Conservation (phyloP, 495 filamentous ascomycete species). For the Cercophora newfieldiana region DNA sequence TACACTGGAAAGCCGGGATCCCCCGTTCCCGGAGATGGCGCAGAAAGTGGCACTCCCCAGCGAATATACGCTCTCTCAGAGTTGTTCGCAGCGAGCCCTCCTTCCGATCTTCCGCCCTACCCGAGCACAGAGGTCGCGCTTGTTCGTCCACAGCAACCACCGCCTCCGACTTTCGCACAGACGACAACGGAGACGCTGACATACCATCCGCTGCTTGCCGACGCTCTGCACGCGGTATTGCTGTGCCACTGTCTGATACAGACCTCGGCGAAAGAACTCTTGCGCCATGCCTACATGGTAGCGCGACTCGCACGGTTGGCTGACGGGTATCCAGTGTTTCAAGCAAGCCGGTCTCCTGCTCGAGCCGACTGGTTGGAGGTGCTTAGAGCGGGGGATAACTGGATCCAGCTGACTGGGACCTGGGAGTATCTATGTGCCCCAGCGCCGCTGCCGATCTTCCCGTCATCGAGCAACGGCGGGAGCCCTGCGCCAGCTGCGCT, state of each 20-base stretch:
- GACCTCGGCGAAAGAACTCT: slow-evolving; percentile 70
- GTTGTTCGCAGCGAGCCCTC: slow-evolving; percentile 58
- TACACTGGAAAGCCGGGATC: slow-evolving; percentile 11
- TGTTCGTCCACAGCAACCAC: slow-evolving; percentile 24
- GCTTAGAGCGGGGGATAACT: slow-evolving; percentile 62
- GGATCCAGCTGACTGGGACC: slow-evolving; percentile 58
- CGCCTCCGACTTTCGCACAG: slow-evolving; percentile 24
- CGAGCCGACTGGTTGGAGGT: slow-evolving; percentile 80
- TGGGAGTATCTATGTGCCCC: slow-evolving; percentile 75
- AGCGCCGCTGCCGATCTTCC: slow-evolving; percentile 53
- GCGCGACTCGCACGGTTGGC: slow-evolving; percentile 69
- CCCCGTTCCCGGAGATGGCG: slow-evolving; percentile 13
- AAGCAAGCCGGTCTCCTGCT: slow-evolving; percentile 67
- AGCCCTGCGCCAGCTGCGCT: neutral
- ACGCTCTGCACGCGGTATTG: slow-evolving; percentile 71
- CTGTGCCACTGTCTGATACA: slow-evolving; percentile 72
- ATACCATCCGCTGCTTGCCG: slow-evolving; percentile 75
- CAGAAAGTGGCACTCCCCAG: slow-evolving; percentile 6
- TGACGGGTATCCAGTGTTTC: slow-evolving; percentile 79
- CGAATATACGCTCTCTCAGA: slow-evolving; percentile 50
- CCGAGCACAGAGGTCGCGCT: slow-evolving; percentile 45
- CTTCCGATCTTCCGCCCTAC: slow-evolving; percentile 57
- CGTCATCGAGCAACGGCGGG: slow-evolving; percentile 10
- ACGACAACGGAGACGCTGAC: slow-evolving; percentile 66
- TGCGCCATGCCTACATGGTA: slow-evolving; percentile 76